Evolutionary conservation across 73 alveolate species (phyloP), one percentile per base, ranked within the genome.

Genomic region (Blepharisma stoltei): DNA sequence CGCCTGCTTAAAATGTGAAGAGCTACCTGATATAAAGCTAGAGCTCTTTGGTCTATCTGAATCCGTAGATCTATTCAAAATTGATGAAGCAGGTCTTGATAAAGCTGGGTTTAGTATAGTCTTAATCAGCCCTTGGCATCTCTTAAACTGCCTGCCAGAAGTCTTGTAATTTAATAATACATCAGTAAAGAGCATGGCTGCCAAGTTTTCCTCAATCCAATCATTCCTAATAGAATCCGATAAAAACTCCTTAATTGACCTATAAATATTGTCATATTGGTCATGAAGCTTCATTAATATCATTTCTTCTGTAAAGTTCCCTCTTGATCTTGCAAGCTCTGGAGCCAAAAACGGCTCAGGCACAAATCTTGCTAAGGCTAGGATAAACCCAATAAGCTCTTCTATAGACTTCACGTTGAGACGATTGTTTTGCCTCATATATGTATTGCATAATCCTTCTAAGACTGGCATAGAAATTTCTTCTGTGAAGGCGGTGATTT

Each of bases 311-410:
- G 2, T 60, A 5, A 60, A 60, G 3, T n/a, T n/a, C 2, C 14
- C 23, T 60, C 23, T 60, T 14, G 49, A 20, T 38, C 73, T 60
- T 8, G 46, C 73, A 14, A 60, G 46, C 23, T 60, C 73, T 1
- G 46, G 45, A 25, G 73, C 46, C 38, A 60, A 25, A 25, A 60
- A 60, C 14, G 48, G 45, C 11, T 60, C 73, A 1, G 73, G 73
- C 49, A 60, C 37, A 9, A 38, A 14, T 60, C 45, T 60, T 9
- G 73, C 73, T 9, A 60, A 9, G 38, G 37, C 14, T 9, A 60
- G 45, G 73, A 60, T 25, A 60, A 60, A 60, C 2, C 73, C 73
- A 25, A 60, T 14, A 1, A 60, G 73, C 23, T 60, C 73, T 60
- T 60, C 73, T 14, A 14, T 60, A 38, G 14, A 9, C 23, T 60